These are phyloP conservation scores for Zizania palustris DNA, from an alignment of 202 grass and related monocot species.

Conservation along the genomic window DNA sequence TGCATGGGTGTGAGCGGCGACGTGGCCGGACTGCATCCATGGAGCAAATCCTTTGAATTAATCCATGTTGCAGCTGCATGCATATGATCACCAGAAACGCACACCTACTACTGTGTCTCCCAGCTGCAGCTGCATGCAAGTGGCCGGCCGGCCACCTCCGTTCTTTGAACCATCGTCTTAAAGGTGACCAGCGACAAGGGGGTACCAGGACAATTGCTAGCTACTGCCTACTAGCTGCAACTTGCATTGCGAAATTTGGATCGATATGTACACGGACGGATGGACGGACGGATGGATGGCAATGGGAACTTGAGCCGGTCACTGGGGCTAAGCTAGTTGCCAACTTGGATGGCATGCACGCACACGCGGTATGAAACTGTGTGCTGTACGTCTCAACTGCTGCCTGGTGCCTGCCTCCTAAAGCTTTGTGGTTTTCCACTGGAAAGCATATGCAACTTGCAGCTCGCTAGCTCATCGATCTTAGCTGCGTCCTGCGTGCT, in stretches of 20 bases:
- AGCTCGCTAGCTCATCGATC: too few relatives aligned
- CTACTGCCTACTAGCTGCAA: constrained; percentile 3
- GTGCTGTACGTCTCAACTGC: constrained; percentile 12
- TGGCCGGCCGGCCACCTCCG: constrained; percentile 29
- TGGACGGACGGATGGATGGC: background rate
- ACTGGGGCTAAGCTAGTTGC: constrained; percentile 9
- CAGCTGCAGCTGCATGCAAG: constrained; percentile 7
- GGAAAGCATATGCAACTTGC: constrained; percentile 5
- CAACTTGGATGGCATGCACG: background rate
- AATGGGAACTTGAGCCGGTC: constrained; percentile 33
- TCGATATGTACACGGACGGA: background rate
- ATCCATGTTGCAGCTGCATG: background rate
- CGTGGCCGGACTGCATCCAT: background rate
- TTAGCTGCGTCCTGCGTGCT: too few relatives aligned
- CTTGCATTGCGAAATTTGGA: background rate
- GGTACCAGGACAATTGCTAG: constrained; percentile 9
- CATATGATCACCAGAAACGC: background rate
- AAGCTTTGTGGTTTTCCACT: background rate
- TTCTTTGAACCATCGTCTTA: constrained; percentile 40
- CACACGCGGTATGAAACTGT: constrained; percentile 39
- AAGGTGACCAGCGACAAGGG: constrained; percentile 14
- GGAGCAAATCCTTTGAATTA: constrained; percentile 34
- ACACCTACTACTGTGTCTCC: too few relatives aligned
- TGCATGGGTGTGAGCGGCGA: background rate
- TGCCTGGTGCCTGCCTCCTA: too few relatives aligned